A percentile compares a stretch with the other conserved stretches of the same genome.
phyloP scores from a whole-genome alignment of 352 stramenopile species.

The Pythium oligandrum region DNA sequence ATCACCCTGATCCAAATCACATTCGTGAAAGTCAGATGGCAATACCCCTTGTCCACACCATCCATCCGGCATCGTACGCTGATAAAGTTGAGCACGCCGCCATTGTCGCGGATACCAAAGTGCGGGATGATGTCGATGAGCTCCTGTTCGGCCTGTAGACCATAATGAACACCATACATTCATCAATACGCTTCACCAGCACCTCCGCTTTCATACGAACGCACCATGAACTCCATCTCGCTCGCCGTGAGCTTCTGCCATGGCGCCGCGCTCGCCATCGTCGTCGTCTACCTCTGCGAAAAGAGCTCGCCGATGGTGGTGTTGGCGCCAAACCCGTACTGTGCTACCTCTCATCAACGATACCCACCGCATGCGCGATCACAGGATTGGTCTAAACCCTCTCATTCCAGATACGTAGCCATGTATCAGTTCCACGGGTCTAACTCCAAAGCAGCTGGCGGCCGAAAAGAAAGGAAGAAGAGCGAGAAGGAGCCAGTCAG shows the following conservation, averaged over 20 bases:
- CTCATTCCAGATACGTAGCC: no score
- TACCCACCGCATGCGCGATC: no score
- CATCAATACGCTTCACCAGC: no score
- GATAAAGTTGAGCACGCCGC: constrained; percentile 77
- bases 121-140: constrained; percentile 83
- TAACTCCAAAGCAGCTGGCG: no score
- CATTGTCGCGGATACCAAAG: constrained; percentile 79
- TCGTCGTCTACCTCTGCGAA: constrained; percentile 8
- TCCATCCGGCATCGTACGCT: constrained; percentile 24
- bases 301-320: background rate
- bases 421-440: no score
- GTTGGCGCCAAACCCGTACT: constrained; percentile 3
- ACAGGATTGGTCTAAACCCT: no score
- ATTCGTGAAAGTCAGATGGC: no score
- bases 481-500: no score
- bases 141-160: constrained; percentile 73
- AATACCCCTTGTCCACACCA: background rate
- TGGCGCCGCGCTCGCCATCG: constrained; percentile 11
- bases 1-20: constrained; percentile 31
- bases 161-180: background rate
- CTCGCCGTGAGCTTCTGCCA: constrained; percentile 36
- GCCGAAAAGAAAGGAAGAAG: no score
- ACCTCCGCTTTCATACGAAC: constrained; percentile 1
- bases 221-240: constrained; percentile 79
- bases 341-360: no score